Base-by-base conservation (phyloP, 176 grass and related monocot genomes). In the Phyllostachys edulis region DNA sequence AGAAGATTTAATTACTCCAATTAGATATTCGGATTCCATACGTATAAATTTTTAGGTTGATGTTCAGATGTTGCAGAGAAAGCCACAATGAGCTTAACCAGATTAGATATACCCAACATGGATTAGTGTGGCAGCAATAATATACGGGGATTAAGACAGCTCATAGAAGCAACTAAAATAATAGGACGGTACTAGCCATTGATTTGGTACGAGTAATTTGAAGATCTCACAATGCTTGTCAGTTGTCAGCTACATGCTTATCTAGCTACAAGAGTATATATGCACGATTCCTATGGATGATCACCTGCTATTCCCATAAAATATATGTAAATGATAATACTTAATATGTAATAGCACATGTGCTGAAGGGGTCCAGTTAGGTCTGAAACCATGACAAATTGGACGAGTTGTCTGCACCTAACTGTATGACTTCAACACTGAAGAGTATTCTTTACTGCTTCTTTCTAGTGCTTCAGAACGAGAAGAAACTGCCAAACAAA, bases 351-450 rank as follows among this genome's bases (percentile, higher is more conserved):
- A 75, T 59, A n/a, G 59, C 69, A 57, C 70, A 75, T 87, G 85
- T 75, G 77, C 56, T 66, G 45, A 75, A 85, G 14, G 84, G 51
- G 38, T 76, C 62, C 50, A 11, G 51, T 76, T 82, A 69, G 85
- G 85, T 82, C 71, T 82, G 79, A 76, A 87, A 69, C 69, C 78
- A 82, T 39, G 85, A 87, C 70, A 47, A 80, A 73, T 0, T 42
- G 67, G 52, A 72, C 56, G 13, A 86, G 32, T 40, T 64, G 76
- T 66, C 67, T 80, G 67, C 84, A 86, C 75, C 84, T 10, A 86
- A 86, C 76, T 29, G 5, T 13, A 59, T 61, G 75, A 85, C 74
- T 56, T 64, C 56, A 64, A 24, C 69, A 40, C 21, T 73, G 0
- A 36, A 36, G 75, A 69, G 13, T 38, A 24, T 85, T 69, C 73